phyloP scores from a whole-genome alignment of 73 alveolate species.

The Paramecium sonneborni region DNA sequence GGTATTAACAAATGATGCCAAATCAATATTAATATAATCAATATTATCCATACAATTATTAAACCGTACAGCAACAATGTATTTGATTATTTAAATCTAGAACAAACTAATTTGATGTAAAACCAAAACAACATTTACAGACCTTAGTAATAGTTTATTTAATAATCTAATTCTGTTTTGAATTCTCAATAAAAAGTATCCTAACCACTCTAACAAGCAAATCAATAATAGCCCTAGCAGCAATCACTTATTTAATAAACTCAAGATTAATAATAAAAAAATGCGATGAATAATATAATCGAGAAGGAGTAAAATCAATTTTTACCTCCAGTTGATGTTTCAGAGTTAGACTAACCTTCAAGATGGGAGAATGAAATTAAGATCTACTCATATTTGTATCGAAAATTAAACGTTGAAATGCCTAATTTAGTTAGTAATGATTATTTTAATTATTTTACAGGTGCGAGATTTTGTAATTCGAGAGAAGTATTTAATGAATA shows the following conservation, averaged over 20 bases:
- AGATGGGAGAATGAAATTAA: slow-evolving; percentile 43
- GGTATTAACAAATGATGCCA: not conserved
- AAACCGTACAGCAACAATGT: not conserved
- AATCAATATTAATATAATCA: not conserved
- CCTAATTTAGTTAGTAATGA: slow-evolving; percentile 25
- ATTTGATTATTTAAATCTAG: not conserved
- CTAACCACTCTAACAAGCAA: not conserved
- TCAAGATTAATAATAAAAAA: not conserved
- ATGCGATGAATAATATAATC: not conserved
- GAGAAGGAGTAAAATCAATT: not conserved
- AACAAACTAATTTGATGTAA: not conserved
- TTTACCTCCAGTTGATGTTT: slow-evolving; percentile 7
- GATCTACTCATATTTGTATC: not conserved
- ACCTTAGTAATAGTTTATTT: not conserved
- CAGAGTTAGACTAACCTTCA: slow-evolving; percentile 11
- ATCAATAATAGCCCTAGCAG: not conserved
- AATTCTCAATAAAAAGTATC: not conserved
- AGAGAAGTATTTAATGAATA: slow-evolving; percentile 26
- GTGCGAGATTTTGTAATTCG: slow-evolving; percentile 39
- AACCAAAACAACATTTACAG: not conserved
- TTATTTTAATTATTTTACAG: not conserved
- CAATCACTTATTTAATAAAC: not conserved
- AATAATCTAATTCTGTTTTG: not conserved
- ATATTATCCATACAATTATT: not conserved
- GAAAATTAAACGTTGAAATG: not conserved